These are phyloP conservation scores for Jimgerdemannia lactiflua DNA, from an alignment of 192 early-diverging fungal species.

Conservation along the genomic window DNA sequence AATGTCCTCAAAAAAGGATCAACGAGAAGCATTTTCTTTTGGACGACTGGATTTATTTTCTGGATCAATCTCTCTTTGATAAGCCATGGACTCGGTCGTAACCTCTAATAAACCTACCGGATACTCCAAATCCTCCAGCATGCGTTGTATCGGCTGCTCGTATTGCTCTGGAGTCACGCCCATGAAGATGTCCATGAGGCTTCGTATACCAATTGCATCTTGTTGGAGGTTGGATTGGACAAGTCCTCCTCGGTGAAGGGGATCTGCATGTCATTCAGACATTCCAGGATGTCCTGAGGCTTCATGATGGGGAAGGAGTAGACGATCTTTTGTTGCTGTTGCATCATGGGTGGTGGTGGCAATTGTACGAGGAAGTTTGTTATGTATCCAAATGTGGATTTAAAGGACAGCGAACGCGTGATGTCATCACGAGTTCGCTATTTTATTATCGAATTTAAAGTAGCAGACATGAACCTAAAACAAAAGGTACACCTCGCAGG, in stretches of 20 bases:
- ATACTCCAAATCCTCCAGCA: slow-evolving; percentile 18
- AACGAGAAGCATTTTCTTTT: too few species aligned
- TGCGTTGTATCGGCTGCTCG: slow-evolving; percentile 26
- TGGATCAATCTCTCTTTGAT: too few species aligned
- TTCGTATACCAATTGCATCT: slow-evolving; percentile 70
- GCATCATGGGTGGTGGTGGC: background rate
- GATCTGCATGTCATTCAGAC: slow-evolving; percentile 76
- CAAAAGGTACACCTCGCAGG: too few species aligned
- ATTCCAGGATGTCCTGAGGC: slow-evolving; percentile 68
- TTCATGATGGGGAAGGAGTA: slow-evolving; percentile 69
- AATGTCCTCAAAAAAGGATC: too few species aligned
- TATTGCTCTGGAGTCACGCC: slow-evolving; percentile 58
- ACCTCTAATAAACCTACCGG: slow-evolving; percentile 17
- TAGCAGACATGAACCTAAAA: too few species aligned
- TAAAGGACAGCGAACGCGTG: too few species aligned
- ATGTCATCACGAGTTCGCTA: too few species aligned
- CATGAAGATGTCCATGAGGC: slow-evolving; percentile 62
- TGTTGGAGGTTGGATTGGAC: slow-evolving; percentile 62
- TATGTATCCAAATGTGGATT: too few species aligned
- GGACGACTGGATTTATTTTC: too few species aligned
- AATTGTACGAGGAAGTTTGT: too few species aligned
- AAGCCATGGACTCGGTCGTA: background rate
- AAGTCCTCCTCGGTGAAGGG: slow-evolving; percentile 71
- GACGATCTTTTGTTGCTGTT: slow-evolving; percentile 20
- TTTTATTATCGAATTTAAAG: too few species aligned